Conservation (phyloP, 2,329 filamentous ascomycete species). For the Byssoonygena ceratinophila region DNA sequence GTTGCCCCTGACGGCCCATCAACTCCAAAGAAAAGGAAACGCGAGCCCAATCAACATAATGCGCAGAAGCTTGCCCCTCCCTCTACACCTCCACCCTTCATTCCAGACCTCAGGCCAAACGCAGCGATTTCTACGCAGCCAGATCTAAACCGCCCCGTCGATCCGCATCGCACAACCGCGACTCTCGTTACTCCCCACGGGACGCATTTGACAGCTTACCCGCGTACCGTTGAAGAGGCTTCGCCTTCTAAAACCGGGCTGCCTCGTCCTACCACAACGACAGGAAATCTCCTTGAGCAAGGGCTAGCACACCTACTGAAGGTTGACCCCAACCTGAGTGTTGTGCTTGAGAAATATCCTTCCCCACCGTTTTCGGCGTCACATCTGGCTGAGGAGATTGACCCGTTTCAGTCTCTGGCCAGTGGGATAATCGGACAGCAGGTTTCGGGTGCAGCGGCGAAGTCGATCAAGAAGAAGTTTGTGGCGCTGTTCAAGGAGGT, state of each 20-base stretch:
- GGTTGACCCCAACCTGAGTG: constrained; percentile 60
- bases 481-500: constrained; percentile 53
- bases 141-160: constrained; percentile 36
- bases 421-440: constrained; percentile 94
- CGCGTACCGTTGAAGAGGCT: constrained; percentile 30
- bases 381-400: constrained; percentile 71
- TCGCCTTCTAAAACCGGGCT: constrained; percentile 33
- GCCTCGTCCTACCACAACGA: constrained; percentile 46
- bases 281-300: constrained; percentile 60
- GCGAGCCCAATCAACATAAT: constrained; percentile 9
- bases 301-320: constrained; percentile 64
- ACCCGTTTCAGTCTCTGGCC: constrained; percentile 74
- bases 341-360: constrained; percentile 60
- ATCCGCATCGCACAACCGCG: constrained; percentile 40
- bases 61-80: constrained; percentile 11
- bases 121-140: constrained; percentile 24
- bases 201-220: constrained; percentile 40
- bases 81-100: constrained; percentile 21
- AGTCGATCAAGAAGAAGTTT: constrained; percentile 79
- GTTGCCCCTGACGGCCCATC: neutral
- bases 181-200: constrained; percentile 40
- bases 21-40: constrained; percentile 4
- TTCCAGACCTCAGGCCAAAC: constrained; percentile 26
- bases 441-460: constrained; percentile 84
- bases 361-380: constrained; percentile 72